These are phyloP conservation scores for Avicennia marina DNA, from an alignment of 257 asterid species.

Conservation along the genomic window DNA sequence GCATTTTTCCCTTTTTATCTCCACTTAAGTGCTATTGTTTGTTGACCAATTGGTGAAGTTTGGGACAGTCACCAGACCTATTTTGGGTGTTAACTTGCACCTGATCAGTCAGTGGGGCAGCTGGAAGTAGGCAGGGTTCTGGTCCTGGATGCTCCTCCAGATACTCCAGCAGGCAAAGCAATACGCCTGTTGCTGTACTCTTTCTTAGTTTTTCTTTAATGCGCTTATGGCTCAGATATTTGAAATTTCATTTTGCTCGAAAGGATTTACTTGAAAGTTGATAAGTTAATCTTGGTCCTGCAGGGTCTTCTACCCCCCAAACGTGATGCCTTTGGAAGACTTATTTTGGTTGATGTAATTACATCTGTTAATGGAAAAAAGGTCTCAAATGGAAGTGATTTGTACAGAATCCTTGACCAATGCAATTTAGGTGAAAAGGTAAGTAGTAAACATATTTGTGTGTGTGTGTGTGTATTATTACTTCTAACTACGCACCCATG, in stretches of 20 bases:
- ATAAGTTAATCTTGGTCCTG: conserved; percentile 16
- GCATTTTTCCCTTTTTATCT: conserved; percentile 9
- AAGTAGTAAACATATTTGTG: neutral
- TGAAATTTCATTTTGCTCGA: conserved; percentile 7
- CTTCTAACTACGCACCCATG: too few species aligned
- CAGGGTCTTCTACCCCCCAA: conserved; percentile 94
- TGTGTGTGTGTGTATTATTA: too few species aligned
- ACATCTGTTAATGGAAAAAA: conserved; percentile 90
- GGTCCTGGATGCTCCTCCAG: conserved; percentile 88
- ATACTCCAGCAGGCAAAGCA: conserved; percentile 99
- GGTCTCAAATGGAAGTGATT: conserved; percentile 80
- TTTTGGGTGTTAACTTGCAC: conserved; percentile 95
- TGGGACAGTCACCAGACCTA: conserved; percentile 95
- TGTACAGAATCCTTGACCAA: conserved; percentile 95
- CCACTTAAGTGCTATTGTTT: conserved; percentile 94
- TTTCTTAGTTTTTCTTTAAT: conserved; percentile 7
- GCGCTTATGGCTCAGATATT: neutral
- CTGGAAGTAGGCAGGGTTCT: conserved; percentile 98
- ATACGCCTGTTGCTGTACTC: conserved; percentile 37
- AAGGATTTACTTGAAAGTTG: neutral
- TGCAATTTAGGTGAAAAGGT: conserved; percentile 93
- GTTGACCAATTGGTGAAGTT: conserved; percentile 90
- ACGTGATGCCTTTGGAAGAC: conserved; percentile 91
- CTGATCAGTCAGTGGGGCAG: conserved; percentile 96
- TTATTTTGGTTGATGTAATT: conserved; percentile 81